These are phyloP conservation scores for Serendipita sp. DNA, from an alignment of 768 basidiomycete species.

Conservation along the genomic window DNA sequence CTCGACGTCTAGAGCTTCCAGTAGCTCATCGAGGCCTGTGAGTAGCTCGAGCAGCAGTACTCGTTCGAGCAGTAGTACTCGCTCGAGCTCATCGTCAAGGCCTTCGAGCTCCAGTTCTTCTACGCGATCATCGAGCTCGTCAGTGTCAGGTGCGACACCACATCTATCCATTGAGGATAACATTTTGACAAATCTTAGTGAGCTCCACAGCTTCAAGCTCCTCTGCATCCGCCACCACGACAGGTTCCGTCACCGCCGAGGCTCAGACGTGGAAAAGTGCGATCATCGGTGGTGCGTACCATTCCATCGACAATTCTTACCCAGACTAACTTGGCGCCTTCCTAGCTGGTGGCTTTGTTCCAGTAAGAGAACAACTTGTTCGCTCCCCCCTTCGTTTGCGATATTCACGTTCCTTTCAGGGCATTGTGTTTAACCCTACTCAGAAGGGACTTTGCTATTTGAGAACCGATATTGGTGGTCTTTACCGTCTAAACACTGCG, in stretches of 20 bases:
- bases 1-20: not conserved
- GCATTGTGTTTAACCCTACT: slow-evolving; percentile 44
- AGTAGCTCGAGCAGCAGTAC: no score
- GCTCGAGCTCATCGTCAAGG: no score
- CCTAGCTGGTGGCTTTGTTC: slow-evolving; percentile 1
- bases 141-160: no score
- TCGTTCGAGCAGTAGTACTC: no score
- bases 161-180: no score
- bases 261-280: slow-evolving; percentile 1
- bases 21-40: no score
- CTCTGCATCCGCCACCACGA: not conserved
- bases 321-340: not conserved
- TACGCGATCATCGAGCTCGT: not conserved
- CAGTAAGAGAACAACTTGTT: not conserved
- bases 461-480: slow-evolving; percentile 54
- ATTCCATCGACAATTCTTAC: not conserved
- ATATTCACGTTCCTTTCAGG: no score
- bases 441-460: slow-evolving; percentile 47
- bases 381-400: no score
- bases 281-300: not conserved
- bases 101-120: not conserved
- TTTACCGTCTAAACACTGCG: slow-evolving; percentile 39
- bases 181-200: no score
- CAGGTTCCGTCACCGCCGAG: not conserved
- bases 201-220: not conserved